Conservation (phyloP, 2,329 filamentous ascomycete genomes). For the Arthroderma sp. region DNA sequence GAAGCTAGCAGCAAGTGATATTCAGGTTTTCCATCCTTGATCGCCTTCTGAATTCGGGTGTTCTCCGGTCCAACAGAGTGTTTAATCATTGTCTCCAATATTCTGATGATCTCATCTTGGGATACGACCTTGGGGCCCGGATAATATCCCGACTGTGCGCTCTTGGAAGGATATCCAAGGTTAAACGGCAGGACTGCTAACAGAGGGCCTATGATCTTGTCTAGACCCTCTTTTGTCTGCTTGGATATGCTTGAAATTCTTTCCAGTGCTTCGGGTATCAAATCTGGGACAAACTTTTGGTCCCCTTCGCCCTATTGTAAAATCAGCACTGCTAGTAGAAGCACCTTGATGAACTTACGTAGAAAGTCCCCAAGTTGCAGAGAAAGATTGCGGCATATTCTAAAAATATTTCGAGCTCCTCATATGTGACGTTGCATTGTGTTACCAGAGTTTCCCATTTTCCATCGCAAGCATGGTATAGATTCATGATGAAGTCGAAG, state of each 20-base stretch:
- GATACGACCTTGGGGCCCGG: background rate
- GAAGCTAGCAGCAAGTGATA: conserved; percentile 26
- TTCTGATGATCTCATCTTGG: background rate
- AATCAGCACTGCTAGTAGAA: background rate
- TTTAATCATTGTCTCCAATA: background rate
- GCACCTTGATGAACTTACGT: conserved; percentile 9
- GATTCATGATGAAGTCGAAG: conserved; percentile 41
- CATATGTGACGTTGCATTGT: conserved; percentile 29
- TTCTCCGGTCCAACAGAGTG: background rate
- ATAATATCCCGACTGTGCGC: conserved; percentile 19
- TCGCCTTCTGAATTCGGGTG: conserved; percentile 15
- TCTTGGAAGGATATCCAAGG: conserved; percentile 36
- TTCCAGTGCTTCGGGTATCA: conserved; percentile 9
- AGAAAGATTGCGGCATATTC: conserved; percentile 36
- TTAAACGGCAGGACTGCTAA: conserved; percentile 8
- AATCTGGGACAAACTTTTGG: conserved; percentile 16
- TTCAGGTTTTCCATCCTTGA: conserved; percentile 15
- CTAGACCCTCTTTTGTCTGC: background rate
- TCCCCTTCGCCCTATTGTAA: conserved; percentile 15
- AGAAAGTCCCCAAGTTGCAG: conserved; percentile 42
- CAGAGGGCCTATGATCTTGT: conserved; percentile 6
- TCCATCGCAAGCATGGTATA: conserved; percentile 36
- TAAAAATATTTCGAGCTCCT: conserved; percentile 28
- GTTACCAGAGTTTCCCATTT: conserved; percentile 32
- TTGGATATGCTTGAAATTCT: conserved; percentile 2